Evolutionary conservation across 176 grass and related monocot species (phyloP), one percentile per base, ranked within the genome.

Genomic region (Aegilops bicornis): DNA sequence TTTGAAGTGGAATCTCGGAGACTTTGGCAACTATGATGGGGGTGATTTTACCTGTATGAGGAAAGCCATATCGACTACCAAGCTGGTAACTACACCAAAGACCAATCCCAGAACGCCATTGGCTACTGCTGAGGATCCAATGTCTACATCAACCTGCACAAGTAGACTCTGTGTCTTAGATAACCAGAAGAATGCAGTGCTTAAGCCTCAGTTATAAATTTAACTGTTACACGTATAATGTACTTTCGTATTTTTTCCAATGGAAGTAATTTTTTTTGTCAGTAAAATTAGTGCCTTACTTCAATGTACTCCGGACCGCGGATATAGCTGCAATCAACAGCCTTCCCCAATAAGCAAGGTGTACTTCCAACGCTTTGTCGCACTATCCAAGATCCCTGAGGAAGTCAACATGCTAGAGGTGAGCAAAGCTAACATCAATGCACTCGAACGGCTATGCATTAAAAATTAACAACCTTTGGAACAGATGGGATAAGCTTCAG

Each of bases 401-500:
- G 24, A 80, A 78, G 43, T 83, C 39, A 37, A 39, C n/a, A 73
- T 67, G 52, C 22, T 88, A 66, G 68, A 79, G n/a, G 83, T 88
- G 33, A 84, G 70, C 56, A 84, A 69, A 2, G 43, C 59, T 50
- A 64, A 37, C 73, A 77, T 12, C 54, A 73, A 76, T 69, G 39
- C 42, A 82, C 14, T 80, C 17, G 13, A 61, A 82, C 64, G 36
- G 77, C 22, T 25, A 17, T 77, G 39, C 40, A 22, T 45, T 79
- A 64, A 25, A 65, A 73, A 50, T 6, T 22, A 32, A 88, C 37
- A n/a, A 98, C 97, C 92, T 99, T 96, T n/a, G 94, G 94, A 66
- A 96, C 97, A 82, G 92, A 94, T 73, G 97, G 97, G 59, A 99
- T 99, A 84, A 99, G 92, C 90, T 99, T 99, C 54, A 96, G 87